Evolutionary conservation across 164 flowering plant species (phyloP).

Genomic region (Annona squamosa): DNA sequence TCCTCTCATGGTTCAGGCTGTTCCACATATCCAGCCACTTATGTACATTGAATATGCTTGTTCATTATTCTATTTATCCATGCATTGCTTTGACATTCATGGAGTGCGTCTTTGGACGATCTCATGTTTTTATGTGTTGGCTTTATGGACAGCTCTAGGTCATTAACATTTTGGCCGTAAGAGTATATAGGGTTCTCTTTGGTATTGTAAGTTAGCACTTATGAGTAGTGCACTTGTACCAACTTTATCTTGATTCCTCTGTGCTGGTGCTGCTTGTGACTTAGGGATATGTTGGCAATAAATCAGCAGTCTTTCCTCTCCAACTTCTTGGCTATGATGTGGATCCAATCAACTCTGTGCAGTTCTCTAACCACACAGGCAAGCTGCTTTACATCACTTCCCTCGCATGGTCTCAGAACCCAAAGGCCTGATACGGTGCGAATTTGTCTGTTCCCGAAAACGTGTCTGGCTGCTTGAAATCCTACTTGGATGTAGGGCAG

Average conservation of each 20-base stretch:
- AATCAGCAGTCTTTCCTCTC: conserved; percentile 96
- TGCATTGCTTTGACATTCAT: not conserved
- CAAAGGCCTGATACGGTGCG: conserved; percentile 46
- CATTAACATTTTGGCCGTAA: not conserved
- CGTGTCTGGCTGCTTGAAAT: conserved; percentile 30
- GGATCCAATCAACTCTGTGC: conserved; percentile 96
- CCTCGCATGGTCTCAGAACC: conserved; percentile 34
- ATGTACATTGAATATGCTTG: not conserved
- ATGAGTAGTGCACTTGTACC: not conserved
- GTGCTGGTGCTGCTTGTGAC: conserved; percentile 1
- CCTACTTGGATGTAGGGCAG: conserved; percentile 13
- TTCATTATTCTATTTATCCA: not conserved
- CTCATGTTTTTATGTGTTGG: not conserved
- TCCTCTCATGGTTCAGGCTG: not conserved
- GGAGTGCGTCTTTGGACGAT: not conserved
- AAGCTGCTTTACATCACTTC: conserved; percentile 60
- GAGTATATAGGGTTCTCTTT: not conserved
- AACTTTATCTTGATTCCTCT: not conserved
- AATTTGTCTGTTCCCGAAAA: conserved; percentile 26
- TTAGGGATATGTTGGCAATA: conserved; percentile 98
- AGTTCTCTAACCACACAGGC: conserved; percentile 99
- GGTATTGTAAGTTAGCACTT: not conserved
- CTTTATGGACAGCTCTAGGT: not conserved
- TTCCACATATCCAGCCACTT: not conserved
- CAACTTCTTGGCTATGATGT: conserved; percentile 95